Evolutionary conservation across 371 early-diverging fungal genomes (phyloP), one percentile per base, ranked within the genome.

Genomic region (Mortierella sp.): DNA sequence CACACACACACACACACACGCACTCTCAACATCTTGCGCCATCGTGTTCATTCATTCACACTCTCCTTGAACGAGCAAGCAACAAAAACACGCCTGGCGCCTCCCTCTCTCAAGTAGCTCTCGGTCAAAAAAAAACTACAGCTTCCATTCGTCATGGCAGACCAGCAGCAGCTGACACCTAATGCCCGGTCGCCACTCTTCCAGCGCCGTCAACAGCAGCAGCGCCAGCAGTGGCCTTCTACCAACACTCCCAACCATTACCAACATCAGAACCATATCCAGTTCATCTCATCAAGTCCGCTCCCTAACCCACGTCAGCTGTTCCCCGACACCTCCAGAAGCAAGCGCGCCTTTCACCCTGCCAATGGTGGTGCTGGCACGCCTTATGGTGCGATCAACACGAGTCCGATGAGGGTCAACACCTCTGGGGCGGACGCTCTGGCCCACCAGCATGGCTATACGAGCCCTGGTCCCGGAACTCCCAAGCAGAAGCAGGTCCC

Each of bases 401-500:
- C 73, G 14, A 73, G 69, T 5, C 67, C 78, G 1, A 81, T 85
- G 86, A 76, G 75, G 51, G 64, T 85, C 74, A 85, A 85, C 55
- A 85, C 79, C 50, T 44, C 80, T 26, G 72, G 78, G 26, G 81
- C 79, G 9, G 79, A 78, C 26, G 74, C 73, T 4, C n/a, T 73
- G 19, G 82, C 74, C 3, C 44, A 57, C 50, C 77, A 83, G 61
- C 26, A 70, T 28, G 84, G 84, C 3, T 83, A 72, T 37, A 51
- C n/a, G 6, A 75, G 72, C 28, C 82, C 82, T 31, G 79, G 86
- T 1, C 86, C 82, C 19, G 69, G 71, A 31, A 85, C 86, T 24
- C 86, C 86, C 19, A 87, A 88, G 44, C 80, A 78, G 24, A 88
- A 89, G 43, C 86, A 82, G 55, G 86, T 85, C 43, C 95, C 94